These are phyloP conservation scores for Paraconiothyrium brasiliense DNA, from an alignment of 2,329 filamentous ascomycete genomes.

Conservation along the genomic window DNA sequence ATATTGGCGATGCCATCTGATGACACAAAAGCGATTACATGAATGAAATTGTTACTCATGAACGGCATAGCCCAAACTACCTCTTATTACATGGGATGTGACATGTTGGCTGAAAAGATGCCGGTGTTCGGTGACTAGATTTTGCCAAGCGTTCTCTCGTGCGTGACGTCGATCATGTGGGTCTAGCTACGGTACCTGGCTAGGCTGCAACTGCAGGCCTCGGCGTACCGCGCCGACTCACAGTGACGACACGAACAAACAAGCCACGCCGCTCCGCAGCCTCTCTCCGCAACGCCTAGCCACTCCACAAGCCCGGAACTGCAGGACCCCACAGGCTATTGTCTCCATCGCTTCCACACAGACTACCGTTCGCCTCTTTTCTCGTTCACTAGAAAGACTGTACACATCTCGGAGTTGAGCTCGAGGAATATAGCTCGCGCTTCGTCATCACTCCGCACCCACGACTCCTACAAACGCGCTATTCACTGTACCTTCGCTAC, in stretches of 20 bases:
- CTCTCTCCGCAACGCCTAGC: conserved; percentile 1
- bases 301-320: background rate
- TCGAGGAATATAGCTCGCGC: conserved; percentile 5
- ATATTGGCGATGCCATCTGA: conserved; percentile 1
- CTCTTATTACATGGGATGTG: no score
- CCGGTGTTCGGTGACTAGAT: background rate
- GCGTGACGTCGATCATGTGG: conserved; percentile 24
- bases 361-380: background rate
- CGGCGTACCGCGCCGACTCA: conserved; percentile 7
- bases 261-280: conserved; percentile 7
- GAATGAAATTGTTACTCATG: conserved; percentile 18
- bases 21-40: conserved; percentile 12
- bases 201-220: conserved; percentile 1
- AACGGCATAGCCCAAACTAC: background rate
- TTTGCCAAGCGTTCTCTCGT: conserved; percentile 1
- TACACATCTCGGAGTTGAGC: background rate
- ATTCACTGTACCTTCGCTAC: background rate
- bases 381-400: conserved; percentile 5
- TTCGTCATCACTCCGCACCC: background rate
- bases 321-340: background rate
- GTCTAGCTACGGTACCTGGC: conserved; percentile 13
- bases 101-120: background rate
- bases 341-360: background rate
- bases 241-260: conserved; percentile 19
- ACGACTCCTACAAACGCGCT: background rate